Evolutionary conservation across 2,329 filamentous ascomycete species (phyloP), one percentile per base, ranked within the genome.

Genomic region (Epicoccum sorghinum): DNA sequence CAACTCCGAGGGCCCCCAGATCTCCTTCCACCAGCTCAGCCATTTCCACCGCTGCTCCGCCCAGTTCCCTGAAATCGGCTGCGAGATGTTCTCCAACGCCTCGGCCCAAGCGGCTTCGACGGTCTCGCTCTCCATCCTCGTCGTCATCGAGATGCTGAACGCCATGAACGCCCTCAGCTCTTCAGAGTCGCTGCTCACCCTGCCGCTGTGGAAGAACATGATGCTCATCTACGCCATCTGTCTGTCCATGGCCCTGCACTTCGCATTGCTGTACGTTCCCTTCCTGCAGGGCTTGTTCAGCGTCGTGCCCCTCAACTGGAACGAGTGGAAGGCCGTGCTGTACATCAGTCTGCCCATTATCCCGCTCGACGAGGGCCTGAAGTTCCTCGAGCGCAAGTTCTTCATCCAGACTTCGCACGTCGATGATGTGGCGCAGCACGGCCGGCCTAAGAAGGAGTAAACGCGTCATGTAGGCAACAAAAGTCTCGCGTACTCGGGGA

Each of bases 81-180:
- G 95, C 78, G 80, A 87, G 59, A 98, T 99, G 84, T 99, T 99
- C 79, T 79, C 83, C 61, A 89, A 96, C 70, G 84, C 91, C 61
- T 89, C 90, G 82, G 87, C 93, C 64, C 93, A 93, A 77, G 86
- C 93, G 4, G 95, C 92, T 2, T 96, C 92, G 18, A 99, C 95
- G 1, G 87, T 99, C 25, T 97, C 92, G 6, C 83, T 99, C 57
- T 96, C 91, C 33, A 87, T 88, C 68, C 83, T 99, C 14, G 95
- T 99, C 40, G 92, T 97, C 57, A 98, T 99, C 70, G 95, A 99
- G 80, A 99, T 99, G 95, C 85, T 99, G 73, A 99, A 99, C 78
- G 95, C 95, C 66, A 93, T 98, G 89, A 99, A 99, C 73, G 95
- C 93, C 0, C 84, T 99, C 29, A 97, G 92, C 1, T 96, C 92